Percentiles rank a stretch among this genome's conserved stretches.
Evolutionary conservation across 1,139 yeast species (phyloP).

Genomic region (Sugiyamaella grinbergsii): DNA sequence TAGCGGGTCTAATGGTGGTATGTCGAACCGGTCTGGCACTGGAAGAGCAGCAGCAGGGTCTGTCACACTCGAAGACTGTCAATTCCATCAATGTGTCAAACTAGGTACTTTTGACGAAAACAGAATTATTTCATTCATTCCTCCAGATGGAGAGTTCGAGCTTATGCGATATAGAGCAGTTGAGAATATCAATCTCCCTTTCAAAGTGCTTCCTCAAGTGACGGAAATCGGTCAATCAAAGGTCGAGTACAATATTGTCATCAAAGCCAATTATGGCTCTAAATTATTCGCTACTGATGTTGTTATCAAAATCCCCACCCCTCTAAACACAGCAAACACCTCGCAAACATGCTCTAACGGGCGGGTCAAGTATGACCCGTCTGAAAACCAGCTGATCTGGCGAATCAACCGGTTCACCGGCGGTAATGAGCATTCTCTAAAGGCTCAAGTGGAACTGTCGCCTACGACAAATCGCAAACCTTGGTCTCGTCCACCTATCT

Average conservation of each 20-base stretch:
- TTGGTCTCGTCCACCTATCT: slow-evolving; percentile 80
- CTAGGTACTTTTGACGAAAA: slow-evolving; percentile 67
- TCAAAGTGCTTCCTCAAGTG: slow-evolving; percentile 64
- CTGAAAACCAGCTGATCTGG: slow-evolving; percentile 70
- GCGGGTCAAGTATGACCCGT: slow-evolving; percentile 66
- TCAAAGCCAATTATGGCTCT: slow-evolving; percentile 64
- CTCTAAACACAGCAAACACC: slow-evolving; percentile 59
- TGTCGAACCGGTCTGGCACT: not conserved
- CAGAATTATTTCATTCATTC: slow-evolving; percentile 69
- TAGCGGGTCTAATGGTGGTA: too few species aligned
- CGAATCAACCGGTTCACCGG: slow-evolving; percentile 69
- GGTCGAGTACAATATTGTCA: slow-evolving; percentile 58
- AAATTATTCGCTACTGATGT: slow-evolving; percentile 70
- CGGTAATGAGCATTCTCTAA: slow-evolving; percentile 58
- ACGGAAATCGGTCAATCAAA: slow-evolving; percentile 53
- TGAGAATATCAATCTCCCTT: slow-evolving; percentile 69
- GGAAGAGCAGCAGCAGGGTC: slow-evolving; percentile 50
- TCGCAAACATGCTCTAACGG: slow-evolving; percentile 54
- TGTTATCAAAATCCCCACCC: slow-evolving; percentile 66
- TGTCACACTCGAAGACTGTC: slow-evolving; percentile 71
- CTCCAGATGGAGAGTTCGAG: slow-evolving; percentile 93
- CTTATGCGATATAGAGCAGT: slow-evolving; percentile 72
- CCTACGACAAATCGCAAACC: slow-evolving; percentile 41
- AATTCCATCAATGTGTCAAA: slow-evolving; percentile 86
- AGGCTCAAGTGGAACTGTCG: slow-evolving; percentile 53